Base-by-base conservation (phyloP, 2,329 filamentous ascomycete genomes). In the Colletotrichum agaves region DNA sequence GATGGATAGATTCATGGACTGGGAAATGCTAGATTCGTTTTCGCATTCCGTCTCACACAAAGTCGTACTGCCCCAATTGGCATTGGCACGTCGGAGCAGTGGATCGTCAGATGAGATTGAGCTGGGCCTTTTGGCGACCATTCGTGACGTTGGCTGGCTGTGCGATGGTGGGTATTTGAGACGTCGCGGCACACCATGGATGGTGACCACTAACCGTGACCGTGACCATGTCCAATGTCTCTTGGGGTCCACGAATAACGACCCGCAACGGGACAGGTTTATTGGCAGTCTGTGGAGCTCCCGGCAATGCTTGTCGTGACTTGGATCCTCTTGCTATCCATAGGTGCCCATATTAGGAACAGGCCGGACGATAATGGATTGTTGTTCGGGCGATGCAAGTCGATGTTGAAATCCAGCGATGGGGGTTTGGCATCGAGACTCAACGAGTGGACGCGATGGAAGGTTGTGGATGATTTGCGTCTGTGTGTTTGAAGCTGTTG, bases 231-330 rank as follows among this genome's bases (percentile, higher is more conserved):
- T 37, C 15, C 27, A 27, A 27, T 44, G 41, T 44, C 41, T 6
- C 41, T 43, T 44, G 50, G 37, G 63, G 31, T 15, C 31, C 47
- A 61, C 47, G 62, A 21, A 47, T 27, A 27, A 31, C 33, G 41
- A 57, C 50, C 49, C 59, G 33, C 23, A 46, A 46, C 19, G 60
- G 59, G 37, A 52, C 52, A 64, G 50, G 37, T 23, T 52, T 35
- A 63, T 67, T 58, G 46, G 46, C 46, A 53, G 60, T 37, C 39
- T 23, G 63, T 49, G 63, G 63, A 63, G 52, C 63, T 13, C 15
- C 37, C 21, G 15, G 41, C 43, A 35, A 47, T 41, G 58, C 19
- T 58, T 50, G 56, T 37, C n/a, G 17, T 33, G 58, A 41, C 19
- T 33, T 52, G 17, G 55, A 35, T 33, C 27, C 37, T 37, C 35